Evolutionary conservation across 306 rosid genomes (phyloP), one percentile per base, ranked within the genome.

Genomic region (Echinosophora koreensis): DNA sequence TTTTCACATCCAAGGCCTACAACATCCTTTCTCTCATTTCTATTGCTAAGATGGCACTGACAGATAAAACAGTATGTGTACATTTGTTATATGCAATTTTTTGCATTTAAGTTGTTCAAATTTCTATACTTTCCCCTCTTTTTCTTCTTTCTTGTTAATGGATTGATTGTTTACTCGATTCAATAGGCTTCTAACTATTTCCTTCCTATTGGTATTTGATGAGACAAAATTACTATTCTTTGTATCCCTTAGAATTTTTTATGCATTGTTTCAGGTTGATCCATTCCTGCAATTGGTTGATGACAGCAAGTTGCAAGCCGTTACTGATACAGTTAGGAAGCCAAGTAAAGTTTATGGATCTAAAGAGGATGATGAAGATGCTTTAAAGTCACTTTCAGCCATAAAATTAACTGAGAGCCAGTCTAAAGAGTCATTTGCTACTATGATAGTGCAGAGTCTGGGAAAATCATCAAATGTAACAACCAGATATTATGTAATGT

Each of bases 1-100:
- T 92, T 70, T 90, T 95, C 82, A 76, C 89, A 15, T 82, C 93
- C 51, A 90, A 84, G 83, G 97, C 97, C 73, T 95, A 82, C 83
- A 83, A 87, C 74, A 58, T 92, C 62, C 80, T 77, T 39, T 88
- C 97, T 75, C 89, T 95, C 78, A 89, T 87, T 80, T 81, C 87
- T 60, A 76, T 75, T 27, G 86, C 88, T 66, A 88, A 89, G 81
- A 58, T 85, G 87, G 56, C 88, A 80, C 80, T 92, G 74, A 52
- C 77, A 66, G 87, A 89, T 57, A 82, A 82, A 84, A 88, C 73
- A 80, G 99, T 95, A 80, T 14, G 71, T 62, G 71, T 62, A 22
- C 61, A 75, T 54, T 64, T 59, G 41, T 76, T 38, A 75, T 50
- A 42, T 34, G 34, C 76, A 78, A 59, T 46, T 71, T 68, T 59